Base-by-base conservation (phyloP, 305 asterid species). In the Lippia alba region DNA sequence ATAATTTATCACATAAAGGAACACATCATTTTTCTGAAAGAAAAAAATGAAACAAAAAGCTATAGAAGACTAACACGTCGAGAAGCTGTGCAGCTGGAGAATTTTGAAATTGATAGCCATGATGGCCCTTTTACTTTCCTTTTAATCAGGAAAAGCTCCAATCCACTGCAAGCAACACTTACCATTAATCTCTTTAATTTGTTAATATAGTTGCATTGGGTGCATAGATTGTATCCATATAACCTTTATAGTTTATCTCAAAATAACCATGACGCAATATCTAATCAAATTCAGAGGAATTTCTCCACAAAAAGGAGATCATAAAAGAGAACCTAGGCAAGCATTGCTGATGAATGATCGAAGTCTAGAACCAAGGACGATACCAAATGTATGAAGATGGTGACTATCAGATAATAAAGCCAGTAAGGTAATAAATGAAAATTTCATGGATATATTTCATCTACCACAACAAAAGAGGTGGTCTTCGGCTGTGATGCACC, bases 101-200 rank as follows among this genome's bases (percentile, higher is more conserved):
- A 89, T 30, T 82, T 89, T 54, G 90, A 87, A 62, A 94, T 83
- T 74, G 94, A 92, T 72, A 94, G 88, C 99, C 99, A 94, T 33
- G 94, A 94, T 45, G 99, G 98, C 67, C 99, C 99, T 74, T 89
- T 84, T 62, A 94, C 85, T 85, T 89, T 92, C 82, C 96, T 88
- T 84, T 92, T 94, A 56, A 94, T 78, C 36, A 94, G 86, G 79
- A 94, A 86, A 77, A 79, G 91, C 84, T 94, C 99, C 82, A 94
- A 78, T 58, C 94, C 91, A 66, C 99, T 95, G 96, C 83, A 80
- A 71, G 72, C 61, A 78, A 51, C 64, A 59, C 53, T 32, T 64
- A 36, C 18, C 48, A 46, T 76, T 67, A 69, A 69, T 65, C 75
- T 49, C 67, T 61, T 69, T 65, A 19, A 7, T 56, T 73, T 40